Evolutionary conservation across 2,329 filamentous ascomycete species (phyloP).

Genomic region (Hypoxylon sp.): DNA sequence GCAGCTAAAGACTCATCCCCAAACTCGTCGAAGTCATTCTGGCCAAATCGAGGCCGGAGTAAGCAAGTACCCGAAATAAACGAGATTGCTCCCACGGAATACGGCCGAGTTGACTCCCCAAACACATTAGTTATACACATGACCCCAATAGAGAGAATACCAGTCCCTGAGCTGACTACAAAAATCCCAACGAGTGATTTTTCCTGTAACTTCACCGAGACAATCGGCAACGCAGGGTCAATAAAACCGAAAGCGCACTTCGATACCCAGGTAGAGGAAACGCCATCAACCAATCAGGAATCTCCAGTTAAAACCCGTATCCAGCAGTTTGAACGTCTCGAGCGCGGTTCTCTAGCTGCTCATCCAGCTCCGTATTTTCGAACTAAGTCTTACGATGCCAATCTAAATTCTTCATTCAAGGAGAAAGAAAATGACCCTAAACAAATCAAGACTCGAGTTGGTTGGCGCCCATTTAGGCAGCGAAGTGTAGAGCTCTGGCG

Average conservation of each 20-base stretch:
- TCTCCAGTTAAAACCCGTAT: slow-evolving; percentile 53
- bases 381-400: slow-evolving; percentile 30
- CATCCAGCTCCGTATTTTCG: slow-evolving; percentile 9
- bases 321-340: slow-evolving; percentile 51
- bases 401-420: slow-evolving; percentile 3
- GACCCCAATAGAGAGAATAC: slow-evolving; percentile 34
- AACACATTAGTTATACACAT: slow-evolving; percentile 25
- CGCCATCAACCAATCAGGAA: slow-evolving; percentile 35
- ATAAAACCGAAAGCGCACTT: slow-evolving; percentile 11
- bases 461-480: slow-evolving; percentile 48
- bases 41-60: slow-evolving; percentile 35
- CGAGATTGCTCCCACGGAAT: neutral
- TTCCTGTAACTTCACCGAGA: slow-evolving; percentile 48
- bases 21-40: slow-evolving; percentile 46
- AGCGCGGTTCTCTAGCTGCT: slow-evolving; percentile 33
- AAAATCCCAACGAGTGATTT: slow-evolving; percentile 53
- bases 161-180: slow-evolving; percentile 50
- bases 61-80: slow-evolving; percentile 30
- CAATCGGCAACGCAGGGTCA: slow-evolving; percentile 21
- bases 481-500: slow-evolving; percentile 51
- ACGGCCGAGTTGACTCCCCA: slow-evolving; percentile 28
- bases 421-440: slow-evolving; percentile 20
- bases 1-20: slow-evolving; percentile 40
- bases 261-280: slow-evolving; percentile 12
- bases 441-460: slow-evolving; percentile 26